Percentiles rank a stretch among this genome's conserved stretches.
phyloP scores from a whole-genome alignment of 1,139 yeast genomes.

The Saccharomyces pastorianus region DNA sequence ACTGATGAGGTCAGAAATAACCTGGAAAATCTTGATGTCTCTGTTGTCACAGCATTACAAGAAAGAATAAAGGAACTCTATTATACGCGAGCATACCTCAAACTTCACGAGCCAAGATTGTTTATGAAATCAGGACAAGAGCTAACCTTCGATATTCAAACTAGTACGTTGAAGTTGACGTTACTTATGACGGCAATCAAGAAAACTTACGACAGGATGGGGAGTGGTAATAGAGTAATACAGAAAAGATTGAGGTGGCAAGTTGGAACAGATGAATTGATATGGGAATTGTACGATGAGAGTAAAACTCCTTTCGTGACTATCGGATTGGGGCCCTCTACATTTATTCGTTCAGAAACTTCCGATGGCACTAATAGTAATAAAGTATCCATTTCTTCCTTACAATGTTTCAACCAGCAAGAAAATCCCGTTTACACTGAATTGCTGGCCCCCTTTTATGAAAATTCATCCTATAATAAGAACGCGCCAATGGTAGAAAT shows the following conservation, averaged over 20 bases:
- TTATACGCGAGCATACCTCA: slow-evolving; percentile 26
- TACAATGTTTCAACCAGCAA: slow-evolving; percentile 65
- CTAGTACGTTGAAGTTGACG: slow-evolving; percentile 49
- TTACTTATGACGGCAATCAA: slow-evolving; percentile 63
- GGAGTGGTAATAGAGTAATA: slow-evolving; percentile 34
- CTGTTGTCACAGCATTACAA: slow-evolving; percentile 26
- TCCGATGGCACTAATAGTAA: slow-evolving; percentile 57
- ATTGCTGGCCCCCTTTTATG: slow-evolving; percentile 47
- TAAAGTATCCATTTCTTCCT: slow-evolving; percentile 46
- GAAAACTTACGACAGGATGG: slow-evolving; percentile 39
- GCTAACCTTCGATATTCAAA: slow-evolving; percentile 52
- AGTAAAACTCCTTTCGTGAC: slow-evolving; percentile 57
- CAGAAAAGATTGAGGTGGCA: slow-evolving; percentile 44
- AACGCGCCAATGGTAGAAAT: slow-evolving; percentile 40
- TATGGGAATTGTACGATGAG: slow-evolving; percentile 61
- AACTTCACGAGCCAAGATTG: slow-evolving; percentile 23
- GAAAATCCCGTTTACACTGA: slow-evolving; percentile 58
- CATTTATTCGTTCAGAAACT: slow-evolving; percentile 50
- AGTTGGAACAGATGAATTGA: slow-evolving; percentile 59
- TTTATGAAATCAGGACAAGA: slow-evolving; percentile 31
- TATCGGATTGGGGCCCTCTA: slow-evolving; percentile 56
- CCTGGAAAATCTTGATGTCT: slow-evolving; percentile 31
- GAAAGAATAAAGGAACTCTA: slow-evolving; percentile 24
- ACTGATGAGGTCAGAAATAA: slow-evolving; percentile 31
- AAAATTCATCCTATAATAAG: slow-evolving; percentile 16